Percentiles rank a stretch among this genome's conserved stretches.
Conservation (phyloP, 2,329 filamentous ascomycete species). For the Zymoseptoria passerinii region DNA sequence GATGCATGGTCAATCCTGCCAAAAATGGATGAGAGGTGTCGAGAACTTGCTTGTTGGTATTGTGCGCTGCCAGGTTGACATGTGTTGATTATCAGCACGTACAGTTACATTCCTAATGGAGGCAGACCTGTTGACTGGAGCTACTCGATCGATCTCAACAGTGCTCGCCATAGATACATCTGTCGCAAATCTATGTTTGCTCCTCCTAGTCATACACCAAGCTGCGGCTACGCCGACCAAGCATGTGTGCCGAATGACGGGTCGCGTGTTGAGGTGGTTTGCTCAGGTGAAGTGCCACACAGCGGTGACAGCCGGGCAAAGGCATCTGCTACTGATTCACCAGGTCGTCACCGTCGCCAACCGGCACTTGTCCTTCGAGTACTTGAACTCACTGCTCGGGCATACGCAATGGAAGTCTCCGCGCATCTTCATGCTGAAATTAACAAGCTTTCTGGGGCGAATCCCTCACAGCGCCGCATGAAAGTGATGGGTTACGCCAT, state of each 20-base stretch:
- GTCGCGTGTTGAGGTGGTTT: too few relatives aligned
- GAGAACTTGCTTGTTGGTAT: too few relatives aligned
- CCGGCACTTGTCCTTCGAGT: not conserved
- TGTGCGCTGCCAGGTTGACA: too few relatives aligned
- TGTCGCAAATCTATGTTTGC: too few relatives aligned
- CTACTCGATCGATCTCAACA: too few relatives aligned
- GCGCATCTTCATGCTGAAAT: not conserved
- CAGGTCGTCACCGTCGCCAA: not conserved
- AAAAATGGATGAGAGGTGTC: constrained; percentile 2
- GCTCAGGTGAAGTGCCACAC: not conserved
- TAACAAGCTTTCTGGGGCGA: not conserved
- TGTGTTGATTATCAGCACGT: too few relatives aligned
- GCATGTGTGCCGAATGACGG: too few relatives aligned
- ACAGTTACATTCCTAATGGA: too few relatives aligned
- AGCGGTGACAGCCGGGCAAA: not conserved
- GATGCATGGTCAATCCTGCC: constrained; percentile 21
- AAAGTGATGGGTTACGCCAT: not conserved
- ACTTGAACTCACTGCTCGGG: not conserved
- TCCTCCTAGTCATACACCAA: not conserved
- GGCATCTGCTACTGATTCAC: not conserved
- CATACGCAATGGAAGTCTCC: not conserved
- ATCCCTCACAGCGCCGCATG: not conserved
- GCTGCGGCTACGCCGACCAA: too few relatives aligned
- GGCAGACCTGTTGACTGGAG: too few relatives aligned
- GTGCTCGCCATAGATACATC: too few relatives aligned